Conservation (phyloP, 441 rosid genomes). For the Croton laevigatus region DNA sequence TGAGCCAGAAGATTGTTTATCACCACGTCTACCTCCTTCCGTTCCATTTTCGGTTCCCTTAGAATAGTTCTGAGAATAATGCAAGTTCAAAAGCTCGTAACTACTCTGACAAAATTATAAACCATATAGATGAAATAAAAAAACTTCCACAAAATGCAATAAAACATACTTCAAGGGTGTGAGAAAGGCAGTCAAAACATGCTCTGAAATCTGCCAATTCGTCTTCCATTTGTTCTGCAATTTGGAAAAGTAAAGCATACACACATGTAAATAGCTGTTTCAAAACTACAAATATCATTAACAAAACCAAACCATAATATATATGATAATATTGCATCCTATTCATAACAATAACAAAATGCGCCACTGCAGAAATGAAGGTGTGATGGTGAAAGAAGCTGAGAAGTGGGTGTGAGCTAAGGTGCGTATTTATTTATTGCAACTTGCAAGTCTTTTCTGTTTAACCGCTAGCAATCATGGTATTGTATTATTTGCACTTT, state of each 20-base stretch:
- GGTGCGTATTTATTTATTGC: background rate
- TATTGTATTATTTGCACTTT: background rate
- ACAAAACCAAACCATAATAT: background rate
- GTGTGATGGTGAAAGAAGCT: background rate
- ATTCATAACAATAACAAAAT: background rate
- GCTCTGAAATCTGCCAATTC: slow-evolving; percentile 64
- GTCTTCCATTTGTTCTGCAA: slow-evolving; percentile 58
- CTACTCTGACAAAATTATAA: no score
- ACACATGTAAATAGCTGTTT: background rate
- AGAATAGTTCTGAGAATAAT: slow-evolving; percentile 21
- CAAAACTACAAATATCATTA: slow-evolving; percentile 1
- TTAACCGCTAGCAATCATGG: background rate
- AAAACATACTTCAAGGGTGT: slow-evolving; percentile 41
- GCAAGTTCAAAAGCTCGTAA: slow-evolving; percentile 16
- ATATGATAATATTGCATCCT: background rate
- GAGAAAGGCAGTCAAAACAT: slow-evolving; percentile 42
- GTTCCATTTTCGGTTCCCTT: slow-evolving; percentile 17
- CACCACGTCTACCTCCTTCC: slow-evolving; percentile 22
- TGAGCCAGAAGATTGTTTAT: slow-evolving; percentile 20
- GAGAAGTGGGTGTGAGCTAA: background rate
- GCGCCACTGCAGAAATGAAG: background rate
- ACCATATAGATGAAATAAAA: background rate
- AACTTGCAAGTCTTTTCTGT: background rate
- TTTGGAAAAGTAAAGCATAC: slow-evolving; percentile 3
- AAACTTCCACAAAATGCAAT: background rate